Conservation (phyloP, 1,284 basidiomycete species). For the Ustilago loliicola region DNA sequence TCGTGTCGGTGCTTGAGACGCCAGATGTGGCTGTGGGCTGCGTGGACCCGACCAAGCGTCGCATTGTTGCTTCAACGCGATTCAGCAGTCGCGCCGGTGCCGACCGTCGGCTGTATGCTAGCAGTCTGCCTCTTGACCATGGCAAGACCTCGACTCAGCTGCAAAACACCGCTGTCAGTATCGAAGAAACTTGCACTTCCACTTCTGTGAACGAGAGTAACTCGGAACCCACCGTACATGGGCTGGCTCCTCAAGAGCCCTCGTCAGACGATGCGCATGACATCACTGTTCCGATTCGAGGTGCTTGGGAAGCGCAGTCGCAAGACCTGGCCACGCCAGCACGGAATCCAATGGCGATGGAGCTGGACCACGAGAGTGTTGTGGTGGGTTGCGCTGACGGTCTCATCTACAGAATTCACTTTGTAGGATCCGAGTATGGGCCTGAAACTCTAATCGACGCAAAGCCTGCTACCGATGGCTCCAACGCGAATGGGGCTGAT, state of each 20-base stretch:
- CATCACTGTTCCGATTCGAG: constrained; percentile 48
- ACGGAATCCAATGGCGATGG: constrained; percentile 63
- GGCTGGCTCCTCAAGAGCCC: neutral
- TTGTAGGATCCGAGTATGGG: constrained; percentile 55
- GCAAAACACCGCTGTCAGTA: neutral
- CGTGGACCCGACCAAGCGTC: constrained; percentile 72
- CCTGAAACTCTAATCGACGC: constrained; percentile 26
- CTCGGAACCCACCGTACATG: neutral
- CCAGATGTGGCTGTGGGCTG: constrained; percentile 62
- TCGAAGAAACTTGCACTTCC: neutral
- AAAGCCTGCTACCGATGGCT: neutral
- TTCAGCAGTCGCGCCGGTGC: constrained; percentile 85
- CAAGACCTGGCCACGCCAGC: constrained; percentile 42
- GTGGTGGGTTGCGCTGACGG: constrained; percentile 64
- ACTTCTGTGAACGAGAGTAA: neutral
- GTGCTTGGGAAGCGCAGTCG: constrained; percentile 56
- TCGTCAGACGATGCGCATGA: neutral
- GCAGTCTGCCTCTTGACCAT: constrained; percentile 53
- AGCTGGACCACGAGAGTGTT: constrained; percentile 60
- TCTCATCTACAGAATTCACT: constrained; percentile 59
- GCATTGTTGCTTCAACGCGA: constrained; percentile 85
- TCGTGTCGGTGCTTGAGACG: constrained; percentile 55
- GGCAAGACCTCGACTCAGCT: constrained; percentile 44
- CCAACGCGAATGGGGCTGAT: constrained; percentile 4
- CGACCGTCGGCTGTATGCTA: constrained; percentile 74